These are phyloP conservation scores for Neofusicoccum parvum DNA, from an alignment of 2,329 filamentous ascomycete species.

Conservation along the genomic window DNA sequence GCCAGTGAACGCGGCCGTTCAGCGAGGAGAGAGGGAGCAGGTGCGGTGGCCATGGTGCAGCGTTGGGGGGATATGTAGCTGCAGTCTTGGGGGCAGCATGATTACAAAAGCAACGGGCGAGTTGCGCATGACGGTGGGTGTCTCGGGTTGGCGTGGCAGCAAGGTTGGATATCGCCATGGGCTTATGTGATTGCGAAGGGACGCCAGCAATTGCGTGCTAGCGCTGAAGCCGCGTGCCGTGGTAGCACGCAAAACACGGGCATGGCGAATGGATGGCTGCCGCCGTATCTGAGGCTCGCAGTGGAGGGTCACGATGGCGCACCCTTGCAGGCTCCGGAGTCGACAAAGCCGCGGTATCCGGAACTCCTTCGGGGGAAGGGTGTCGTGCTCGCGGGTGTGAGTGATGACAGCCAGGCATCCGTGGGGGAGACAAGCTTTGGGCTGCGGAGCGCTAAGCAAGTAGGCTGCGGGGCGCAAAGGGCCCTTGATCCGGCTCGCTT, in stretches of 20 bases:
- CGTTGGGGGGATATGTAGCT: background rate
- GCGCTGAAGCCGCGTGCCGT: background rate
- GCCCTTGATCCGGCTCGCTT: background rate
- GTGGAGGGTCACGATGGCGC: background rate
- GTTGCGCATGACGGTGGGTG: constrained; percentile 9
- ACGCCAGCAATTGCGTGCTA: constrained; percentile 13
- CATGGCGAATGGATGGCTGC: too few species aligned
- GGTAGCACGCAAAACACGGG: too few species aligned
- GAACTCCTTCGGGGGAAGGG: too few species aligned
- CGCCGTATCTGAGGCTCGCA: background rate
- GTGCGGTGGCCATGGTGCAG: background rate
- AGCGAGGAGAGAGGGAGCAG: background rate
- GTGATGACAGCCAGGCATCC: background rate
- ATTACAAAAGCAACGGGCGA: constrained; percentile 4
- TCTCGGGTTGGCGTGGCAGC: constrained; percentile 8
- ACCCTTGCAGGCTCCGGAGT: background rate
- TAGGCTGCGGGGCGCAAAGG: background rate
- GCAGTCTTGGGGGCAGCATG: background rate
- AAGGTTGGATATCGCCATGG: constrained; percentile 12
- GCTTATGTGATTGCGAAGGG: constrained; percentile 17
- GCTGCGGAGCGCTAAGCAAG: background rate
- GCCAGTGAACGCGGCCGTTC: background rate
- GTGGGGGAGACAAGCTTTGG: constrained; percentile 1
- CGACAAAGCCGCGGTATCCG: background rate
- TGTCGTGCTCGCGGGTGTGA: background rate